Conservation (phyloP, 768 basidiomycete genomes). For the Mycena olivaceomarginata region DNA sequence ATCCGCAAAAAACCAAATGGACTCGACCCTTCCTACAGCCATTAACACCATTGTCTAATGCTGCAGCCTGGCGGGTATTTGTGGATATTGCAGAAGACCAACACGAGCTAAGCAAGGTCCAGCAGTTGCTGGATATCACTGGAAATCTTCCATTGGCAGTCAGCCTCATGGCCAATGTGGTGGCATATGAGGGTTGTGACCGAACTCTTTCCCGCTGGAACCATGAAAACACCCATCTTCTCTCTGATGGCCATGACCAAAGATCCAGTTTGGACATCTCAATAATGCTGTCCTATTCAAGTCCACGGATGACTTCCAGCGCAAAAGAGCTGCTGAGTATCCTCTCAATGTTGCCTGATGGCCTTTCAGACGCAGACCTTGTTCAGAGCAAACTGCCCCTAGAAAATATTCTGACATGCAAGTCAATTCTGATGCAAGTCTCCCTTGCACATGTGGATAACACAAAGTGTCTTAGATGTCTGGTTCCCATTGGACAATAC, state of each 20-base stretch:
- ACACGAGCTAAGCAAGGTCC: neutral
- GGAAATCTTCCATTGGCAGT: neutral
- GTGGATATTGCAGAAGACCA: neutral
- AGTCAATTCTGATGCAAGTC: neutral
- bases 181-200: neutral
- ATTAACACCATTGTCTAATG: neutral
- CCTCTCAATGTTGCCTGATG: neutral
- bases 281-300: conserved; percentile 10
- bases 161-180: conserved; percentile 4
- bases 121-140: neutral
- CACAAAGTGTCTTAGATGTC: too few species aligned
- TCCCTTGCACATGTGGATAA: neutral
- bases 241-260: neutral
- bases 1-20: too few species aligned
- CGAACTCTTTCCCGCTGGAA: neutral
- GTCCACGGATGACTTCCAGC: neutral
- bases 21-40: neutral
- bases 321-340: neutral
- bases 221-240: neutral
- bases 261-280: conserved; percentile 4
- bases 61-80: neutral
- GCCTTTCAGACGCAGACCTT: conserved; percentile 12
- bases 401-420: neutral
- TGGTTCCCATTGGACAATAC: neutral
- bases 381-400: neutral